Percentiles rank a stretch among this genome's conserved stretches.
Evolutionary conservation across 495 filamentous ascomycete species (phyloP).

Genomic region (Haplographium delicatum): DNA sequence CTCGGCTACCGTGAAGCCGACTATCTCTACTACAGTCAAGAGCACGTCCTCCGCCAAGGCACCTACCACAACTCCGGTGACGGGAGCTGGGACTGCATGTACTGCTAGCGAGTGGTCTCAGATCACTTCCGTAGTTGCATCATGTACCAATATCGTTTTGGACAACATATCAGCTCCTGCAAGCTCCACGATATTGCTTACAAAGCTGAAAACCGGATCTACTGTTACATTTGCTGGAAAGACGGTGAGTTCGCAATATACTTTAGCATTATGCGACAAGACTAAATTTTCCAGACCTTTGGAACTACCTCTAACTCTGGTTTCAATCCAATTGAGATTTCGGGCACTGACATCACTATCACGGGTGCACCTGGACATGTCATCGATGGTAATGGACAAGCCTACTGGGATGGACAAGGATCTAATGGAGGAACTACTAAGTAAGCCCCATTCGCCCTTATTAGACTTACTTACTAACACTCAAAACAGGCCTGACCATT

Average conservation of each 20-base stretch:
- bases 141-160: conserved; percentile 38
- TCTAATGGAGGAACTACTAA: conserved; percentile 46
- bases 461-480: no score
- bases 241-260: conserved; percentile 33
- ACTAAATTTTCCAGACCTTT: conserved; percentile 26
- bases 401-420: conserved; percentile 49
- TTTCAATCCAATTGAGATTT: conserved; percentile 40
- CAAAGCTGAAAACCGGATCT: conserved; percentile 35
- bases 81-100: conserved; percentile 26
- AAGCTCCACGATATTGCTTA: conserved; percentile 40
- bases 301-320: conserved; percentile 39
- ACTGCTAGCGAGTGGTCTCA: conserved; percentile 38
- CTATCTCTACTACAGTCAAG: not conserved
- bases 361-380: conserved; percentile 38
- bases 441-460: conserved; percentile 23
- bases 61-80: not conserved
- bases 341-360: conserved; percentile 41
- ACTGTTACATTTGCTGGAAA: conserved; percentile 44
- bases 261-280: not conserved
- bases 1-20: not conserved
- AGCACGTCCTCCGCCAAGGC: not conserved
- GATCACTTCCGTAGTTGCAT: conserved; percentile 36
- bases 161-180: conserved; percentile 40
- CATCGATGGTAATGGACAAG: conserved; percentile 41
- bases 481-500: conserved; percentile 40